Evolutionary conservation across 2,329 filamentous ascomycete genomes (phyloP).

Genomic region (Ilyonectria destructans): DNA sequence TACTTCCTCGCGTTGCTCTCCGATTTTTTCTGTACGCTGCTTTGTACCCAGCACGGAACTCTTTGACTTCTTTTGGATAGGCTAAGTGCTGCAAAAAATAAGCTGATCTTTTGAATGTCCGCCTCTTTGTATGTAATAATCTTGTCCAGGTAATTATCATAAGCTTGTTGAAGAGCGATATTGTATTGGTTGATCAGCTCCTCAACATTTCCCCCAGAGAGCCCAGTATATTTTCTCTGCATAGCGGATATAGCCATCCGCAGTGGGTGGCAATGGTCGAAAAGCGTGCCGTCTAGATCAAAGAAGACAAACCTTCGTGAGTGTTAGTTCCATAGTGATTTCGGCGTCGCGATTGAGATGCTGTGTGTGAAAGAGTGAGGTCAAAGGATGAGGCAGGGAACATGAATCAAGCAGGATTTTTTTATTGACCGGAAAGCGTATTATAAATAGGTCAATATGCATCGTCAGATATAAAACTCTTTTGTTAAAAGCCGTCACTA

Average conservation of each 20-base stretch:
- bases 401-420: too few relatives aligned
- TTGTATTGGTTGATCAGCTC: constrained; percentile 7
- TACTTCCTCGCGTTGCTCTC: constrained; percentile 10
- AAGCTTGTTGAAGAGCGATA: constrained; percentile 11
- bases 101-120: neutral
- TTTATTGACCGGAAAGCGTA: too few relatives aligned
- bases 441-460: too few relatives aligned
- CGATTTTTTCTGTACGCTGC: constrained; percentile 18
- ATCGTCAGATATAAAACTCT: too few relatives aligned
- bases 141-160: constrained; percentile 15
- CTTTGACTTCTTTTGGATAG: neutral
- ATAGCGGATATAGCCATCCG: neutral
- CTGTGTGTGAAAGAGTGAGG: too few relatives aligned
- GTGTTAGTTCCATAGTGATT: too few relatives aligned
- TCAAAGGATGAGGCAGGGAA: too few relatives aligned
- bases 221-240: neutral
- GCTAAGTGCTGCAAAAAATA: neutral
- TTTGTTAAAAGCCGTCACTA: too few relatives aligned
- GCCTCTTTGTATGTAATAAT: neutral
- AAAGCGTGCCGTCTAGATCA: constrained; percentile 32
- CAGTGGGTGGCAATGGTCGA: constrained; percentile 22
- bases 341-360: too few relatives aligned
- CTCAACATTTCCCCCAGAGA: neutral
- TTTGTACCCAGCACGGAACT: constrained; percentile 25
- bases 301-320: constrained; percentile 12